Conservation (phyloP, 1,284 basidiomycete species). For the Thelephora terrestris region DNA sequence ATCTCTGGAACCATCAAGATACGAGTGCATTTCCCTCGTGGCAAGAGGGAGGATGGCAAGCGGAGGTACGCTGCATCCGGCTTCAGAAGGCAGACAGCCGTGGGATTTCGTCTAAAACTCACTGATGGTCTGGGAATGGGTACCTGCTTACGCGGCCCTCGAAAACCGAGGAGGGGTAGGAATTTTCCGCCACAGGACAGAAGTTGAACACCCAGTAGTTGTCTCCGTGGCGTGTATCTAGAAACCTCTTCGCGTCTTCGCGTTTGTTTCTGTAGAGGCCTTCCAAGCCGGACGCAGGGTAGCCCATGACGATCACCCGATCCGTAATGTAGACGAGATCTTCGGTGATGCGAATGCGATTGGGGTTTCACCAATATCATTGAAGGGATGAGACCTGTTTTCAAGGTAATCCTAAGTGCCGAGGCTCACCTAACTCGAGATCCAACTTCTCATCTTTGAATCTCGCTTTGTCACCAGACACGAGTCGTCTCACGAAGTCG, state of each 20-base stretch:
- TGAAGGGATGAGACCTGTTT: neutral
- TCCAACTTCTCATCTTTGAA: conserved; percentile 62
- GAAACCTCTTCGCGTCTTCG: conserved; percentile 70
- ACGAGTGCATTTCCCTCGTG: conserved; percentile 70
- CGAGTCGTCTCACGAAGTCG: conserved; percentile 52
- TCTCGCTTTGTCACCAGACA: conserved; percentile 71
- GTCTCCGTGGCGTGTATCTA: conserved; percentile 63
- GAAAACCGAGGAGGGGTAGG: conserved; percentile 52
- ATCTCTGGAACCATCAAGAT: conserved; percentile 60
- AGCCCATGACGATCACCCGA: conserved; percentile 82
- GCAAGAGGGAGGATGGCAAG: conserved; percentile 71
- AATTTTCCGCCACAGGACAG: conserved; percentile 68
- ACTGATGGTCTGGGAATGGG: conserved; percentile 87
- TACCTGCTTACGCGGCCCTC: conserved; percentile 70
- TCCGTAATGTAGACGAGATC: conserved; percentile 82
- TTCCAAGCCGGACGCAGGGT: conserved; percentile 74
- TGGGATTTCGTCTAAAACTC: conserved; percentile 20
- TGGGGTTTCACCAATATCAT: too few relatives aligned
- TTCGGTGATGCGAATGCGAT: conserved; percentile 13
- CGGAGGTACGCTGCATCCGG: conserved; percentile 59
- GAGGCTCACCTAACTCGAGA: conserved; percentile 40
- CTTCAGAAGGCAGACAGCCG: neutral
- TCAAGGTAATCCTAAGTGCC: too few relatives aligned
- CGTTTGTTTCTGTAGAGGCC: conserved; percentile 75
- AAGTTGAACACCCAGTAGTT: conserved; percentile 87